Evolutionary conservation across 768 basidiomycete genomes (phyloP).

Genomic region (Suillus subalutaceus): DNA sequence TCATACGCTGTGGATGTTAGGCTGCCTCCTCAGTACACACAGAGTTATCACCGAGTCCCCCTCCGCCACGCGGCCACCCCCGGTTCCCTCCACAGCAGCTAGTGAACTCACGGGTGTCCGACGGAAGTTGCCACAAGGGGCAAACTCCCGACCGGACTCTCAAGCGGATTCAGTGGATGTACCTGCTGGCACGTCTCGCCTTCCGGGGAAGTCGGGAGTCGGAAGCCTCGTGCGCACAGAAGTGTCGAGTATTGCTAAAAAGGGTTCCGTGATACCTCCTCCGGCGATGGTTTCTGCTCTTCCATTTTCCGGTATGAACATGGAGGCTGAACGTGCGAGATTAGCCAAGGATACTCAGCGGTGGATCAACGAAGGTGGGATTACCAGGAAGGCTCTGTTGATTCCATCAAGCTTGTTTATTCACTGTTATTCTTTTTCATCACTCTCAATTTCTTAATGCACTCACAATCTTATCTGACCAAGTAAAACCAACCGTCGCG

Average conservation of each 20-base stretch:
- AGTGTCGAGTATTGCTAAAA: conserved; percentile 31
- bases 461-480: no score
- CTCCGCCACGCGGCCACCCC: conserved; percentile 34
- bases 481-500: no score
- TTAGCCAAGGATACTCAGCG: conserved; percentile 74
- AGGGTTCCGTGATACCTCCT: conserved; percentile 35
- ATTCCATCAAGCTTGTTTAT: no score
- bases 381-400: conserved; percentile 78
- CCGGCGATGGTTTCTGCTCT: conserved; percentile 36
- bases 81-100: conserved; percentile 27
- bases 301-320: conserved; percentile 36
- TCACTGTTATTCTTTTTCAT: no score
- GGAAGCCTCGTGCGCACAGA: conserved; percentile 49
- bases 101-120: conserved; percentile 68
- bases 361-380: conserved; percentile 87
- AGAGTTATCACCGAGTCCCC: conserved; percentile 39
- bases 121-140: conserved; percentile 68
- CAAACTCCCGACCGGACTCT: conserved; percentile 49
- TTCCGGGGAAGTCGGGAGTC: conserved; percentile 40
- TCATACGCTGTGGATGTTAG: conserved; percentile 5
- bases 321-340: conserved; percentile 59
- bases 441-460: no score
- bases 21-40: conserved; percentile 21
- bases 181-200: conserved; percentile 29
- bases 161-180: conserved; percentile 43